phyloP scores from a whole-genome alignment of 2,329 filamentous ascomycete genomes.

The Ploettnerulaceae sp. region DNA sequence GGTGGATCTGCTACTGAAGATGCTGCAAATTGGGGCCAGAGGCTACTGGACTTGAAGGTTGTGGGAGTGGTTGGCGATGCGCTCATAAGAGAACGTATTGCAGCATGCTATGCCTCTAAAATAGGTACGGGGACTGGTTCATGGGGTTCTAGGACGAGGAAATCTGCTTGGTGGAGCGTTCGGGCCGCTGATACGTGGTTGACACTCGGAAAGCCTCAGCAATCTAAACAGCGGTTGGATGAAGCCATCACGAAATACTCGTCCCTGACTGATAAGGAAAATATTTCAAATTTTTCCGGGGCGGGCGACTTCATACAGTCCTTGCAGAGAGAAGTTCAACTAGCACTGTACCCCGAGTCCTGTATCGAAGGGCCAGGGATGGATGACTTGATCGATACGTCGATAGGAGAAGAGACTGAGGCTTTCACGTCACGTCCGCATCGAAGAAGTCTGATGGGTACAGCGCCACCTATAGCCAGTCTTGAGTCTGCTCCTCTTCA shows the following conservation, averaged over 20 bases:
- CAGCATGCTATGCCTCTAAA: slow-evolving; percentile 75
- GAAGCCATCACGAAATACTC: slow-evolving; percentile 57
- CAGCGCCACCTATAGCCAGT: slow-evolving; percentile 35
- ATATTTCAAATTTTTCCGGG: slow-evolving; percentile 45
- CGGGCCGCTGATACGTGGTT: slow-evolving; percentile 83
- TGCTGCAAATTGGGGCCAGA: slow-evolving; percentile 77
- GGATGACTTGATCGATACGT: slow-evolving; percentile 32
- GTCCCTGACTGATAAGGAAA: slow-evolving; percentile 45
- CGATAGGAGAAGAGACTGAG: slow-evolving; percentile 49
- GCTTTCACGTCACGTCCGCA: slow-evolving; percentile 49
- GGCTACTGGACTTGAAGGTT: slow-evolving; percentile 73
- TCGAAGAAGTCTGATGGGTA: slow-evolving; percentile 51
- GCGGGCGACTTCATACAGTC: slow-evolving; percentile 50
- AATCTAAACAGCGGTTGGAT: slow-evolving; percentile 73
- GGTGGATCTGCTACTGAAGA: slow-evolving; percentile 79
- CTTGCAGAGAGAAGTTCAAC: slow-evolving; percentile 40
- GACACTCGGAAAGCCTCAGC: slow-evolving; percentile 66
- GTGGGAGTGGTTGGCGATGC: slow-evolving; percentile 73
- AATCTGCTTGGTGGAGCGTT: slow-evolving; percentile 85
- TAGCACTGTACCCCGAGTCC: slow-evolving; percentile 31
- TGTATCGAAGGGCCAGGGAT: slow-evolving; percentile 28
- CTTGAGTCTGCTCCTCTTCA: slow-evolving; percentile 50
- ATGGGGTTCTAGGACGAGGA: slow-evolving; percentile 71
- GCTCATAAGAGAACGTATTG: slow-evolving; percentile 79
- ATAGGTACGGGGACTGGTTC: slow-evolving; percentile 58